Conservation (phyloP, 768 basidiomycete species). For the Austroboletus festivus region DNA sequence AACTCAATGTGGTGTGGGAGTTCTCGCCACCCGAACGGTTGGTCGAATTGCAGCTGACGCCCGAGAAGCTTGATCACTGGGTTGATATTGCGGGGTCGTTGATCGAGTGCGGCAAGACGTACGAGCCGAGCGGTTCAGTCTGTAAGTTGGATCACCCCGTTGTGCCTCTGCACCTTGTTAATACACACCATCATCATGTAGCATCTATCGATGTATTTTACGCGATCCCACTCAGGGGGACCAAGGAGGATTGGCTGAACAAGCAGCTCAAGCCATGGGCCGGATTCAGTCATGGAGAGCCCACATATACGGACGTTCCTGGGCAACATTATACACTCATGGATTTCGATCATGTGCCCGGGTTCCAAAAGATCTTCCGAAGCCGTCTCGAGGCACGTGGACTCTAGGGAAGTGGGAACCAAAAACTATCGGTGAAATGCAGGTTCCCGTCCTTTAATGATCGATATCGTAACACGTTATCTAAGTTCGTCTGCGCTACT, state of each 20-base stretch:
- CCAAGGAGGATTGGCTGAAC: not conserved
- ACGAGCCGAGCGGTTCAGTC: conserved; percentile 25
- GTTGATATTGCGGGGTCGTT: conserved; percentile 25
- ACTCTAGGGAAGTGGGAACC: not conserved
- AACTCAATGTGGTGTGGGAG: not conserved
- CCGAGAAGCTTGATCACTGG: not conserved
- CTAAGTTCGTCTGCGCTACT: too few relatives aligned
- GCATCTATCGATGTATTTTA: not conserved
- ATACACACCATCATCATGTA: too few relatives aligned
- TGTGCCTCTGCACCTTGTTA: too few relatives aligned
- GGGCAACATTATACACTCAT: not conserved
- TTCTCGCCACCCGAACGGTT: not conserved
- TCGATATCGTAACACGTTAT: too few relatives aligned
- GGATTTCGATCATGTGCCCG: not conserved
- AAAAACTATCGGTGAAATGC: too few relatives aligned
- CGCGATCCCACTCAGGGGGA: not conserved
- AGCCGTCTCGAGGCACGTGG: not conserved
- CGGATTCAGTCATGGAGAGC: not conserved
- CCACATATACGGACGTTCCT: not conserved
- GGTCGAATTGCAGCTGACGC: not conserved
- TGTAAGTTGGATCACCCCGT: conserved; percentile 20
- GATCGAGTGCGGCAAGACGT: conserved; percentile 31
- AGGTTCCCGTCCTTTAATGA: too few relatives aligned
- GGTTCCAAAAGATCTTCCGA: not conserved
- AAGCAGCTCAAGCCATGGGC: not conserved